phyloP scores from a whole-genome alignment of 139 green algal genomes.

The Gonium pectorale region DNA sequence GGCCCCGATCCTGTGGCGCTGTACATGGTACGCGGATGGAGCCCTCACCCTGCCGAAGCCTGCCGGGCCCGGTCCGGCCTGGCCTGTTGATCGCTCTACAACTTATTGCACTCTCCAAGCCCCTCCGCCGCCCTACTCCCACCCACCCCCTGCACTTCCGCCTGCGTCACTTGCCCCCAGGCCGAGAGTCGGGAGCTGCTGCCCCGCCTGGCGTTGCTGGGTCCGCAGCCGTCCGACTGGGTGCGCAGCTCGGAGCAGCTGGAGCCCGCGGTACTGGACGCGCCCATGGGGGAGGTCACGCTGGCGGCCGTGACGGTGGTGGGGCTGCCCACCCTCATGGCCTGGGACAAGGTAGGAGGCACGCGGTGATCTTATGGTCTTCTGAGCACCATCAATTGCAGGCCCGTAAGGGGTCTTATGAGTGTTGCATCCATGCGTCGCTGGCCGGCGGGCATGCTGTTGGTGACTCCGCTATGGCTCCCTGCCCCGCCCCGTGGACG shows the following conservation, averaged over 20 bases:
- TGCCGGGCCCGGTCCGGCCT: background rate
- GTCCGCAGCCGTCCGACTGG: no score
- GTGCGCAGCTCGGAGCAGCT: background rate
- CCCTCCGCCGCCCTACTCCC: no score
- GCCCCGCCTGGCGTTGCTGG: background rate
- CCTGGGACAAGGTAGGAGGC: constrained; percentile 26
- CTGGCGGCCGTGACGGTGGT: constrained; percentile 1
- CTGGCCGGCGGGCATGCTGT: no score
- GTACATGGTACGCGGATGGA: constrained; percentile 19
- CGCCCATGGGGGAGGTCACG: constrained; percentile 14
- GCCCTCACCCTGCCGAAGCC: background rate
- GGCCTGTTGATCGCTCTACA: no score
- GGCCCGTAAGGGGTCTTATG: no score
- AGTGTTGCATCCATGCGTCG: no score
- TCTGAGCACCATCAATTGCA: no score
- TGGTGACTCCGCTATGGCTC: no score
- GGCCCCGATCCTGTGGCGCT: background rate
- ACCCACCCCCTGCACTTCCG: no score
- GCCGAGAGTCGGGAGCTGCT: constrained; percentile 28
- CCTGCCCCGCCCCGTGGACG: background rate
- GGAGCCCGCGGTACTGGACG: constrained; percentile 9
- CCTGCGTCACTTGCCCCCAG: no score
- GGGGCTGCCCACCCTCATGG: constrained; percentile 32
- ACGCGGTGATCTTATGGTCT: no score
- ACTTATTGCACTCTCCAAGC: no score